phyloP scores from a whole-genome alignment of 139 green algal species.

The Chlorella sp. region DNA sequence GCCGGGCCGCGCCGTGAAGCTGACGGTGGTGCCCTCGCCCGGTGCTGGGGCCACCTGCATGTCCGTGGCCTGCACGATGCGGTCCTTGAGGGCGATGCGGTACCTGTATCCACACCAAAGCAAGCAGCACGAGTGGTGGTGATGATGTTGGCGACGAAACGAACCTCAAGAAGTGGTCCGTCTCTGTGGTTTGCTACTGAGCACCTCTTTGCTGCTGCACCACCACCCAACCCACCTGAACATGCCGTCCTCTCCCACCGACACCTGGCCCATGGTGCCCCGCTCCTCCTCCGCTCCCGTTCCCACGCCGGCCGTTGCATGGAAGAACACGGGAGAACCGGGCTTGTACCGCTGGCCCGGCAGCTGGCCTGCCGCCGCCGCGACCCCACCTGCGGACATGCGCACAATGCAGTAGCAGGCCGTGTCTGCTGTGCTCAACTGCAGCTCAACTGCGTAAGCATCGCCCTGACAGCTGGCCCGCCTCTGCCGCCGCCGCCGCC shows the following conservation, averaged over 20 bases:
- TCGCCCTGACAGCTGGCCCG: too few relatives aligned
- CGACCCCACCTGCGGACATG: too few relatives aligned
- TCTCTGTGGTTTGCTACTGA: too few relatives aligned
- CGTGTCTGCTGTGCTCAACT: too few relatives aligned
- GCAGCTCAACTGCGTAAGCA: too few relatives aligned
- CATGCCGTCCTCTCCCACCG: neutral
- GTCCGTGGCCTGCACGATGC: conserved; percentile 31
- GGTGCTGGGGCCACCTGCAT: conserved; percentile 30
- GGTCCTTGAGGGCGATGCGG: conserved; percentile 40
- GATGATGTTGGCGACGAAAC: too few relatives aligned
- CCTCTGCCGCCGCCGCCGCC: neutral
- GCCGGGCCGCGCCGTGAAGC: conserved; percentile 11
- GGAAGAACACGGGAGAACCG: conserved; percentile 25
- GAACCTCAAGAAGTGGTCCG: too few relatives aligned
- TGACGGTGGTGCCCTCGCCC: conserved; percentile 20
- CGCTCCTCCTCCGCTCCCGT: neutral
- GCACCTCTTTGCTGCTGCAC: too few relatives aligned
- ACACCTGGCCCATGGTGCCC: conserved; percentile 11
- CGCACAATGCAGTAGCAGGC: too few relatives aligned
- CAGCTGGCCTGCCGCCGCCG: neutral
- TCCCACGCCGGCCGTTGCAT: neutral
- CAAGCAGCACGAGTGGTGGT: neutral
- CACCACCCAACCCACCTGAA: conserved; percentile 11
- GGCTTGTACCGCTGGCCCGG: conserved; percentile 18
- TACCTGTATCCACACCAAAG: conserved; percentile 23